phyloP scores from a whole-genome alignment of 2,329 filamentous ascomycete species.

The Alternaria alternata region DNA sequence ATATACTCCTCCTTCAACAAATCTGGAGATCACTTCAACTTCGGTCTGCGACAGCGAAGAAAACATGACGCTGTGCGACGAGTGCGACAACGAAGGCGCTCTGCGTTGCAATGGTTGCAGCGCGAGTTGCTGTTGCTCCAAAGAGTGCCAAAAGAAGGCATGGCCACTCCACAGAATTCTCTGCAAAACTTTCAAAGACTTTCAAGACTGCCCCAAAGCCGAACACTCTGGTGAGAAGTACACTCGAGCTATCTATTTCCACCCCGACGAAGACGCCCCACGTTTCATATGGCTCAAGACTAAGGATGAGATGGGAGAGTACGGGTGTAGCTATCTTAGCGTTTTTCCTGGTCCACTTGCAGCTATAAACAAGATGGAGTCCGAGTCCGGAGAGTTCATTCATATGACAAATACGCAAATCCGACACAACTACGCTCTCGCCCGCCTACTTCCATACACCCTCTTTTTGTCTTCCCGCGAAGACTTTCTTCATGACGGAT shows the following conservation, averaged over 20 bases:
- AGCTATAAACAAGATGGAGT: neutral
- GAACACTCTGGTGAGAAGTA: neutral
- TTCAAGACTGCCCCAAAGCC: neutral
- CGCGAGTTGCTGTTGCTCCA: neutral
- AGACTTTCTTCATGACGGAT: neutral
- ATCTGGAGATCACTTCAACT: no score
- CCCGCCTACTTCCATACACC: neutral
- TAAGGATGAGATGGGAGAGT: neutral
- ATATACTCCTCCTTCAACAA: no score
- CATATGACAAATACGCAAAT: neutral
- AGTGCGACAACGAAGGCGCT: neutral
- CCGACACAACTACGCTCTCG: neutral
- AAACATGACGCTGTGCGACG: neutral
- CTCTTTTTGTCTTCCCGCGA: neutral
- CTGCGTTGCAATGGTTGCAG: neutral
- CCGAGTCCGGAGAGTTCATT: neutral
- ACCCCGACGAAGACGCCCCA: neutral
- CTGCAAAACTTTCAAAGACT: neutral
- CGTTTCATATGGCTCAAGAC: neutral
- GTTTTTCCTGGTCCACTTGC: neutral
- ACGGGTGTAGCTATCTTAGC: neutral
- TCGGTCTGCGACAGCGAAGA: neutral
- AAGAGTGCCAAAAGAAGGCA: slow-evolving; percentile 1
- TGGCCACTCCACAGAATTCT: neutral
- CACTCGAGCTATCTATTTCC: neutral